phyloP scores from a whole-genome alignment of 176 grass and related monocot species.

The Oryza glumipatula region DNA sequence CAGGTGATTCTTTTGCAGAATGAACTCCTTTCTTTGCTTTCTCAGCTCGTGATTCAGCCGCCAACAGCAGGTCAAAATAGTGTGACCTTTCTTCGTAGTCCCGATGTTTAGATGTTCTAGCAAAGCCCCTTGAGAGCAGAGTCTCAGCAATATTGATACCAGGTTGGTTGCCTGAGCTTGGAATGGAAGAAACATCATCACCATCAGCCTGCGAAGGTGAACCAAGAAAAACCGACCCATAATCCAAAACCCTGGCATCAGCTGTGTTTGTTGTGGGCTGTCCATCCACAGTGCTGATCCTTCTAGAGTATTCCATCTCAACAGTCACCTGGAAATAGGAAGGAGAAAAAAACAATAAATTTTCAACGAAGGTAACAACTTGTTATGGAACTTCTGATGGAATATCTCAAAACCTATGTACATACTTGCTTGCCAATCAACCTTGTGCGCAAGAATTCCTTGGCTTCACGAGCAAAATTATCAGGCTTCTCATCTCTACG shows the following conservation, averaged over 20 bases:
- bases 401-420: not conserved
- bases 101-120: constrained; percentile 72
- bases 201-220: constrained; percentile 60
- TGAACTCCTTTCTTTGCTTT: constrained; percentile 93
- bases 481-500: constrained; percentile 68
- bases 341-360: constrained; percentile 12
- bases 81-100: constrained; percentile 97
- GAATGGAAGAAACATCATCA: constrained; percentile 63
- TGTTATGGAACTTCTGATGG: constrained; percentile 6
- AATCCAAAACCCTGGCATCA: constrained; percentile 88
- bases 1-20: constrained; percentile 72
- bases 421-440: constrained; percentile 93
- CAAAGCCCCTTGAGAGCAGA: constrained; percentile 85
- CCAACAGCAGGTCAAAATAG: constrained; percentile 86
- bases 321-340: constrained; percentile 72
- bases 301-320: constrained; percentile 96
- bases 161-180: constrained; percentile 39
- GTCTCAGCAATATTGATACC: constrained; percentile 85
- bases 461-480: constrained; percentile 82
- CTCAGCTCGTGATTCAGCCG: constrained; percentile 86
- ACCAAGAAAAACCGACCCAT: constrained; percentile 81
- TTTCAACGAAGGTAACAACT: not conserved
- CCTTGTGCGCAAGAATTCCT: constrained; percentile 85
- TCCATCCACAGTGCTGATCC: constrained; percentile 67
- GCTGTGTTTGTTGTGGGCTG: constrained; percentile 46